phyloP scores from a whole-genome alignment of 139 green algal species.

The Eudorina sp. region DNA sequence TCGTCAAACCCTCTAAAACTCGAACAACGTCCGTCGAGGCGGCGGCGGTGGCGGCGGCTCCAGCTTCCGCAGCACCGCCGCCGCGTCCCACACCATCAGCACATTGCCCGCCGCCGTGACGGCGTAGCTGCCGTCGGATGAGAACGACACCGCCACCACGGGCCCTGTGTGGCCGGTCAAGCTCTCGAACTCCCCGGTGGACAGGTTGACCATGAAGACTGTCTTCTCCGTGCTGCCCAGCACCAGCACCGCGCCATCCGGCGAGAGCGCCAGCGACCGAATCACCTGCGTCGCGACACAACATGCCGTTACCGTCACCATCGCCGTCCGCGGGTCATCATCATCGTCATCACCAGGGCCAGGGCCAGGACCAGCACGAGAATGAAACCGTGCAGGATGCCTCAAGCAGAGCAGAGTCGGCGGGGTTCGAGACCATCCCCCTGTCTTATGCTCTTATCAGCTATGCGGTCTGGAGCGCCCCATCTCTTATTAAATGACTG shows the following conservation, averaged over 20 bases:
- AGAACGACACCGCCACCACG: slow-evolving; percentile 19
- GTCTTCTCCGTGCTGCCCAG: slow-evolving; percentile 47
- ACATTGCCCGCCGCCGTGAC: slow-evolving; percentile 27
- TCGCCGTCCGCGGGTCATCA: too few species aligned
- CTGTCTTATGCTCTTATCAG: too few species aligned
- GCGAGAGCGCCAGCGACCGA: slow-evolving; percentile 25
- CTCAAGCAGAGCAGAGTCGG: too few species aligned
- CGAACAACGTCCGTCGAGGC: background rate
- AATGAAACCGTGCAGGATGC: too few species aligned
- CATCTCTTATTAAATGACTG: too few species aligned
- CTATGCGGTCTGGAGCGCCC: too few species aligned
- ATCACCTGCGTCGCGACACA: slow-evolving; percentile 50
- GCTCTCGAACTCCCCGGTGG: background rate
- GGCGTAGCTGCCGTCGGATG: background rate
- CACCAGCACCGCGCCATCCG: slow-evolving; percentile 40
- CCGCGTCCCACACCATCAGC: slow-evolving; percentile 40
- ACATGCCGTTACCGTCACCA: too few species aligned
- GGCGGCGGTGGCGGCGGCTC: background rate
- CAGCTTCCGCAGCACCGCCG: background rate
- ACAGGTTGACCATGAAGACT: slow-evolving; percentile 17
- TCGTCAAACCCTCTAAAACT: background rate
- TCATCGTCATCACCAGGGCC: too few species aligned
- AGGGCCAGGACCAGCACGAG: too few species aligned
- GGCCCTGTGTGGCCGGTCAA: slow-evolving; percentile 5
- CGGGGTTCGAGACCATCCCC: too few species aligned